Evolutionary conservation across 1,284 basidiomycete species (phyloP), one percentile per base, ranked within the genome.

Genomic region (Leucoagaricus sp.): DNA sequence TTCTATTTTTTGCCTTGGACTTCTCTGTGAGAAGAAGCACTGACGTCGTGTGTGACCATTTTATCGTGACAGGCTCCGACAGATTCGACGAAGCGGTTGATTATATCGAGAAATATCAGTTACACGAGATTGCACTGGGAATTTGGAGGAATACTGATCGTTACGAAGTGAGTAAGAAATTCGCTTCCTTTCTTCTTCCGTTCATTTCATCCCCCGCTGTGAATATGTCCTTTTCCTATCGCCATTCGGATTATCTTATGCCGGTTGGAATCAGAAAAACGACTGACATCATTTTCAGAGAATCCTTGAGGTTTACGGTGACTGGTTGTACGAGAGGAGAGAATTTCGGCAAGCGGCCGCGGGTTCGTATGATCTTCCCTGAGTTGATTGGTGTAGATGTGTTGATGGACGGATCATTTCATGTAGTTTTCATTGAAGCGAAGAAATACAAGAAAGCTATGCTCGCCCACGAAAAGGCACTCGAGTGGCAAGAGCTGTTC

Each of bases 401-500:
- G 49, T 44, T 40, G 47, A 50, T 53, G 23, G 49, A 45, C 41
- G 15, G 15, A 52, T 25, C 26, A 55, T 63, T 41, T 91, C 55
- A 19, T 49, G 52, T 64, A 93, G 93, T 88, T 0, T 96, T 94
- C 72, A 70, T 82, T 0, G 82, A 92, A 58, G 90, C 90, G 2
- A 69, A 72, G 2, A 79, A 84, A 57, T 69, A 76, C 0, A 69
- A 77, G 7, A 93, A 93, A 60, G 93, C 94, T 0, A 86, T 97
- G 80, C 79, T 89, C 13, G 87, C 94, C 0, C 87, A 93, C 64
- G 93, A 96, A 69, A 89, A 87, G 57, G 90, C 91, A 0, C 76
- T 94, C 25, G 84, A 91, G 42, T 98, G 96, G 95, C 86, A 90
- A 64, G 93, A 95, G 63, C 76, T 96, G 0, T 96, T 98, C 68